These are phyloP conservation scores for Cladophialophora exuberans DNA, from an alignment of 2,329 filamentous ascomycete genomes.

Conservation along the genomic window DNA sequence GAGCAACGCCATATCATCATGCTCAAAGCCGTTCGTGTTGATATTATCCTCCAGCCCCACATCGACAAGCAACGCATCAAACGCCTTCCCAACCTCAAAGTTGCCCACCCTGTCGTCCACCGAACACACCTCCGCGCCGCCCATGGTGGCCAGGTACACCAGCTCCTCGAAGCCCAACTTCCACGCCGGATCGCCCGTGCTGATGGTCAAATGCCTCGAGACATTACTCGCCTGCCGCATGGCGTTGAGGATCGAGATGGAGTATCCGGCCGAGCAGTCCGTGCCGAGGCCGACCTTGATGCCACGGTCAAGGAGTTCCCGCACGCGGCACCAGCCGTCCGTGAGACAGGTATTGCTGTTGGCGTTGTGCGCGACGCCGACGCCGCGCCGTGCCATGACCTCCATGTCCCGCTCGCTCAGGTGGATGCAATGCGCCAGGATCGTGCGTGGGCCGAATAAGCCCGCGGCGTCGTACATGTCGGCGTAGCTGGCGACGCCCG, in stretches of 20 bases:
- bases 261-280: conserved; percentile 63
- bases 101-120: conserved; percentile 48
- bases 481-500: conserved; percentile 57
- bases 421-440: conserved; percentile 67
- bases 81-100: conserved; percentile 40
- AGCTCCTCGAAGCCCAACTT: conserved; percentile 44
- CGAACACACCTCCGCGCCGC: conserved; percentile 63
- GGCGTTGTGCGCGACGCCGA: conserved; percentile 65
- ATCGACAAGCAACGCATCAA: conserved; percentile 37
- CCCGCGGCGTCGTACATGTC: conserved; percentile 60
- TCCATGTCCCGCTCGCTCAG: conserved; percentile 57
- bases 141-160: conserved; percentile 65
- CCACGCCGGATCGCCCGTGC: conserved; percentile 12
- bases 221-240: conserved; percentile 60
- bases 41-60: conserved; percentile 38
- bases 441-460: conserved; percentile 56
- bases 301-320: conserved; percentile 55
- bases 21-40: conserved; percentile 59
- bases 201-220: conserved; percentile 25
- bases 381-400: conserved; percentile 46
- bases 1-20: conserved; percentile 56
- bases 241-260: conserved; percentile 59
- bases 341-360: conserved; percentile 55
- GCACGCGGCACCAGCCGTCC: conserved; percentile 38
- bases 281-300: conserved; percentile 66